Percentiles rank a stretch among this genome's conserved stretches.
Conservation (phyloP, 2,329 filamentous ascomycete genomes). For the Xylogone sp. region DNA sequence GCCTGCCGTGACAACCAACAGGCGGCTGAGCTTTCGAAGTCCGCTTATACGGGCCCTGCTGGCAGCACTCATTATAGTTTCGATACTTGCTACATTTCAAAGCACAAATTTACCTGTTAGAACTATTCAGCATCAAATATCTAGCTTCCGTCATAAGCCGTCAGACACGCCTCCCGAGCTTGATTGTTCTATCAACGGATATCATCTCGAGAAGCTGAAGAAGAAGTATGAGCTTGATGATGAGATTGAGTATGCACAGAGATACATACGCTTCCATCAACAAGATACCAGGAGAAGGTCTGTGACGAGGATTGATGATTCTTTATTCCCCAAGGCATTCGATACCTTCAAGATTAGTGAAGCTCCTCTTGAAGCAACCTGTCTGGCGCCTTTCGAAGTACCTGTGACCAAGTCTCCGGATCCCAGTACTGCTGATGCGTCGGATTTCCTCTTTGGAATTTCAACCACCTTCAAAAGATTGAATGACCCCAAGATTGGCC, state of each 20-base stretch:
- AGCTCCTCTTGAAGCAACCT: slow-evolving; percentile 36
- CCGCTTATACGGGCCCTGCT: slow-evolving; percentile 17
- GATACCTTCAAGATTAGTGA: slow-evolving; percentile 45
- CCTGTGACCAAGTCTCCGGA: slow-evolving; percentile 47
- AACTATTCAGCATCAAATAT: slow-evolving; percentile 9
- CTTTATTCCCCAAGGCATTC: slow-evolving; percentile 42
- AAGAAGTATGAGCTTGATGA: slow-evolving; percentile 44
- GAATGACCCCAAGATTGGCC: slow-evolving; percentile 45
- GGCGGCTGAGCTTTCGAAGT: slow-evolving; percentile 11
- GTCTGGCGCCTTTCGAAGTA: slow-evolving; percentile 46
- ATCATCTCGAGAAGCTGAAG: slow-evolving; percentile 41
- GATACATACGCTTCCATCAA: slow-evolving; percentile 49
- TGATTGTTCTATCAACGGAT: slow-evolving; percentile 45
- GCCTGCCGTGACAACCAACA: background rate
- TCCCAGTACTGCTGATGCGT: slow-evolving; percentile 48
- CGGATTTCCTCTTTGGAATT: slow-evolving; percentile 56
- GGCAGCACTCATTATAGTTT: slow-evolving; percentile 15
- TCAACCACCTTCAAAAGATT: slow-evolving; percentile 55
- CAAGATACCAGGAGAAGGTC: slow-evolving; percentile 45
- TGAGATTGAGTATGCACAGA: slow-evolving; percentile 52
- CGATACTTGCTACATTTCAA: slow-evolving; percentile 19
- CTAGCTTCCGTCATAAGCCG: slow-evolving; percentile 6
- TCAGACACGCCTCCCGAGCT: slow-evolving; percentile 1
- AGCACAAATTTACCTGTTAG: slow-evolving; percentile 5
- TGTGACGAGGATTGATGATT: slow-evolving; percentile 45